Conservation (phyloP, 2,329 filamentous ascomycete species). For the Akanthomyces lecanii region DNA sequence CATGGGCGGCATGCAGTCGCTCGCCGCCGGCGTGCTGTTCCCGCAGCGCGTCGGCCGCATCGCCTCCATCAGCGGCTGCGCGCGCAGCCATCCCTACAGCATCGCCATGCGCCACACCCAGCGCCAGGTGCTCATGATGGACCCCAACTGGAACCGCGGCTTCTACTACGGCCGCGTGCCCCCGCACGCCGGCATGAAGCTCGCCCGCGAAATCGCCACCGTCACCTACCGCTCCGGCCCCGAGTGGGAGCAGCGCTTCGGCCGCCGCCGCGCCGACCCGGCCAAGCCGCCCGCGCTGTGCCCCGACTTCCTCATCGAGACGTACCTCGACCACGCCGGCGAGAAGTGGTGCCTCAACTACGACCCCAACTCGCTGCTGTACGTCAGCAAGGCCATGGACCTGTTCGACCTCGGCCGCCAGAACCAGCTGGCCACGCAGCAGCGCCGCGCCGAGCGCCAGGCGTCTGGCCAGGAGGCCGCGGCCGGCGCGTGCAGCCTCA, state of each 20-base stretch:
- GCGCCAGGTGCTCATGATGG: conserved; percentile 97
- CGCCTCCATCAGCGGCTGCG: conserved; percentile 88
- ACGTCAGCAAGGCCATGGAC: conserved; percentile 98
- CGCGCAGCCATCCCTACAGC: conserved; percentile 91
- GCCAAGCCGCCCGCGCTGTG: conserved; percentile 88
- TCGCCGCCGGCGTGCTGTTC: conserved; percentile 81
- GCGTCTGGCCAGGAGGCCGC: conserved; percentile 46
- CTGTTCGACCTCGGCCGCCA: conserved; percentile 82
- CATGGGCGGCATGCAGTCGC: conserved; percentile 98
- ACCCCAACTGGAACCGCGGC: conserved; percentile 92
- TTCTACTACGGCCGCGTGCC: conserved; percentile 89
- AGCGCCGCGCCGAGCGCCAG: conserved; percentile 59
- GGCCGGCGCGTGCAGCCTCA: conserved; percentile 62
- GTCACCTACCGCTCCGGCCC: conserved; percentile 95
- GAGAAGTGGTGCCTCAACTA: conserved; percentile 98
- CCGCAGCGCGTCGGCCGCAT: conserved; percentile 76
- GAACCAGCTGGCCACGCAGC: conserved; percentile 60
- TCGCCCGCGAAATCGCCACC: conserved; percentile 93
- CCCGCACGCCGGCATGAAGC: conserved; percentile 95
- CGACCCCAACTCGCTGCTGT: conserved; percentile 90
- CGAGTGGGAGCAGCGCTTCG: conserved; percentile 96
- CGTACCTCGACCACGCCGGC: conserved; percentile 94
- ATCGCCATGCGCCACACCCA: conserved; percentile 99
- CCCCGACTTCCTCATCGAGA: conserved; percentile 96
- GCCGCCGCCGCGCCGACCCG: conserved; percentile 78